Evolutionary conservation across 1,284 basidiomycete species (phyloP), one percentile per base, ranked within the genome.

Genomic region (Bjerkandera adusta): DNA sequence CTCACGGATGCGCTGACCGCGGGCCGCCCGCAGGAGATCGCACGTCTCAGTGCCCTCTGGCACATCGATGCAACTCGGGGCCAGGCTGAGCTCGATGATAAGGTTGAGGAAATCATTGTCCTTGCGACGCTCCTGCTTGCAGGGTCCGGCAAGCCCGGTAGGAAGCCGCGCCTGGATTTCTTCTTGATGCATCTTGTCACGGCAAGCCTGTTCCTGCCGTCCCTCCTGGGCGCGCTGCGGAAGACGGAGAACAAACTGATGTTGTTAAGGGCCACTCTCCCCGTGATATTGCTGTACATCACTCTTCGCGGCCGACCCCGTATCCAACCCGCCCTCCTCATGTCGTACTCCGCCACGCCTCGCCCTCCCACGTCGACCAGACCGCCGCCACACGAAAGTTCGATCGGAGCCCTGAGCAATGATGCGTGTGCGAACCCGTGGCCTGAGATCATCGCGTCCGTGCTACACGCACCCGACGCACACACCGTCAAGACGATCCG

Each of bases 151-250:
- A 47, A 48, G 35, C 32, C 21, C 4, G 45, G 45, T 5, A 32
- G 49, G 21, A 48, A 47, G 36, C 49, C 49, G 12, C 38, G 49
- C 8, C 27, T 47, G 13, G 49, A 51, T 22, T 51, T 51, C 41
- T 83, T 85, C 75, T 64, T 88, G 53, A 83, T 85, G 83, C 85
- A 88, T 62, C 52, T 79, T 21, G 68, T 86, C 41, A 86, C 79
- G 4, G 77, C 77, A 12, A 74, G 80, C 4, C 57, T 85, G 16
- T 85, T 86, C 68, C 53, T 88, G 11, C 74, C 75, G 11, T 69
- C 77, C 1, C 66, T 78, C 46, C 55, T 81, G 15, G 45, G 49
- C 2, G 59, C 64, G 3, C 55, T 81, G 22, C 60, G 66, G 38
- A 68, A 62, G 21, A 54, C 56, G 12, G 60, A 60, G 32, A 65